phyloP scores from a whole-genome alignment of 2,329 filamentous ascomycete species.

The Arthrobotrys musiformis region DNA sequence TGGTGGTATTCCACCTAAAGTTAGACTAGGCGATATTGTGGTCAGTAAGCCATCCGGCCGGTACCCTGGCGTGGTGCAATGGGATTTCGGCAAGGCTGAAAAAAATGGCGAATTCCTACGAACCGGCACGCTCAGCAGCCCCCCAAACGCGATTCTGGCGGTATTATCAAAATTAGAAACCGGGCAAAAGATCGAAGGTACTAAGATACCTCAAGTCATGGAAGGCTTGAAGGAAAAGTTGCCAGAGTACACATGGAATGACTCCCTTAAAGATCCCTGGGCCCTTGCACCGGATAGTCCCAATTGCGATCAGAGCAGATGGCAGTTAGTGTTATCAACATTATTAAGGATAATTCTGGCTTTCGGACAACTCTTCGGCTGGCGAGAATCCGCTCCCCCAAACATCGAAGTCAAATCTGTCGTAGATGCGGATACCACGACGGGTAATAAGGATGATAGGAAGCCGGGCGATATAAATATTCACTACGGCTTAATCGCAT shows the following conservation, averaged over 20 bases:
- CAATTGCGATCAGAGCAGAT: background rate
- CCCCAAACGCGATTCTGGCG: background rate
- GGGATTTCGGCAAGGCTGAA: slow-evolving; percentile 18
- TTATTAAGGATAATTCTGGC: no score
- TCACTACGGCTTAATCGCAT: slow-evolving; percentile 15
- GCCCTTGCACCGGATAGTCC: background rate
- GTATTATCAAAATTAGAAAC: background rate
- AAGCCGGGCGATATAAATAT: background rate
- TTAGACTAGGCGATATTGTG: slow-evolving; percentile 21
- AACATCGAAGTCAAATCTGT: background rate
- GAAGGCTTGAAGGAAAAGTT: background rate
- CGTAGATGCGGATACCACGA: background rate
- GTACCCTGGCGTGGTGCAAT: slow-evolving; percentile 10
- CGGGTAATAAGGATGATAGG: background rate
- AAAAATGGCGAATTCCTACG: background rate
- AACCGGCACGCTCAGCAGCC: background rate
- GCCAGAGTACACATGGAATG: background rate
- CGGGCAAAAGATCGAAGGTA: background rate
- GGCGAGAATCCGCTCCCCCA: no score
- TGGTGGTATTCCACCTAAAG: slow-evolving; percentile 9
- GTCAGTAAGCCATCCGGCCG: background rate
- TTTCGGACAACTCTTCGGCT: no score
- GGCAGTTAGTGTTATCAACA: no score
- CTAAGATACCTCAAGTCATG: slow-evolving; percentile 7
- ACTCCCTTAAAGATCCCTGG: background rate